These are phyloP conservation scores for Candida taoyuanica DNA, from an alignment of 805 yeast species.

Conservation along the genomic window DNA sequence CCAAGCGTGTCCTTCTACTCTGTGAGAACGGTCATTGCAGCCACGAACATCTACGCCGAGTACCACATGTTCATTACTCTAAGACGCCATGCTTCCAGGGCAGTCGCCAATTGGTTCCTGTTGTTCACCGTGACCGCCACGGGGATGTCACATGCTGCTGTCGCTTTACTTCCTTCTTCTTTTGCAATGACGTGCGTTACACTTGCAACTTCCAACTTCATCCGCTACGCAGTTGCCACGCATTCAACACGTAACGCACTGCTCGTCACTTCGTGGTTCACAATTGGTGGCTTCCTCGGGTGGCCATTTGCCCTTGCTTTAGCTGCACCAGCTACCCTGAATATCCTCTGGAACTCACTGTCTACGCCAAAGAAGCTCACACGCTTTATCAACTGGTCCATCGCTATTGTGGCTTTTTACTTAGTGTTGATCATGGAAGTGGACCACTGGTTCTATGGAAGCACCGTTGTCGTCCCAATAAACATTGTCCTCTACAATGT, in stretches of 20 bases:
- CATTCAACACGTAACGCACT: slow-evolving; percentile 22
- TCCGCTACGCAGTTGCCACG: slow-evolving; percentile 26
- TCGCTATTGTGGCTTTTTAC: slow-evolving; percentile 22
- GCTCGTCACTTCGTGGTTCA: slow-evolving; percentile 38
- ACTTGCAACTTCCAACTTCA: slow-evolving; percentile 38
- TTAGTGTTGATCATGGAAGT: slow-evolving; percentile 32
- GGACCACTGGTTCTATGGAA: slow-evolving; percentile 62
- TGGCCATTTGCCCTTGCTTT: slow-evolving; percentile 85
- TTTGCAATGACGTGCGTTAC: slow-evolving; percentile 58
- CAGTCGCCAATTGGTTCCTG: slow-evolving; percentile 52
- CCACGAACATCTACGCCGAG: slow-evolving; percentile 47
- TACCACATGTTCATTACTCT: slow-evolving; percentile 42
- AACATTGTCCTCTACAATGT: slow-evolving; percentile 86
- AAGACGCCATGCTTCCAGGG: slow-evolving; percentile 18
- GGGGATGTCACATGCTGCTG: slow-evolving; percentile 86
- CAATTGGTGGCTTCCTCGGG: slow-evolving; percentile 74
- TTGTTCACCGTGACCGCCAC: slow-evolving; percentile 60
- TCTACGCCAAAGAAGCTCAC: slow-evolving; percentile 5
- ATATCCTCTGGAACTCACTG: slow-evolving; percentile 16
- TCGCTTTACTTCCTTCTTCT: slow-evolving; percentile 79
- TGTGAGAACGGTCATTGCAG: slow-evolving; percentile 42
- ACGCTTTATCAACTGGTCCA: slow-evolving; percentile 23
- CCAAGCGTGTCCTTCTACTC: slow-evolving; percentile 44
- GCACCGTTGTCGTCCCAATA: slow-evolving; percentile 63
- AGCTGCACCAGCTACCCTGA: slow-evolving; percentile 43